Evolutionary conservation across 768 basidiomycete species (phyloP), one percentile per base, ranked within the genome.

Genomic region (Suillus paluster): DNA sequence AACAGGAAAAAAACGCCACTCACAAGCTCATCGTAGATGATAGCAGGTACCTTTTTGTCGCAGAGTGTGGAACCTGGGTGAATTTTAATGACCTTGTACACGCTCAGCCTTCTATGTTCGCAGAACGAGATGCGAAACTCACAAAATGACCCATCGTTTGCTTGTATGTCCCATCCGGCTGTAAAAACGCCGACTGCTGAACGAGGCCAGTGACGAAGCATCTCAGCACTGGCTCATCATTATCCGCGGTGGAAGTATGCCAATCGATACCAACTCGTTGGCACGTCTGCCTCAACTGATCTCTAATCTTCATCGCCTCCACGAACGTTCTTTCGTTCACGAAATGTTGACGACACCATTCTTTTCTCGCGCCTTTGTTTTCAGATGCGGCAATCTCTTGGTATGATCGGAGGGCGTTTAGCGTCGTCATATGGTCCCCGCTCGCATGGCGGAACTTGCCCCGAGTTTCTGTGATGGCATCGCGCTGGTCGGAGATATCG

Each of bases 1-100:
- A 14, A 23, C 7, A 19, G 41, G 10, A 14, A 5, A 21, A 14
- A 21, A 49, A 38, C 2, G 61, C 45, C 3, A 79, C 90, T 70
- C 64, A 97, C 97, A 71, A 99, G 77, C 71, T 99, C 97, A 72
- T 97, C 91, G 71, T 92, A 99, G 41, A 99, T 83, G 64, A 99
- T 94, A 6, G 90, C 94, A 0, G 88, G 88, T 0, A 88, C 85
- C 71, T 92, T 93, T 70, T 91, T 94, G 66, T 91, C 89, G 67
- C 84, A 85, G 68, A 99, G 71, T 4, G 86, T 83, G 34, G 96
- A 98, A 34, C 91, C 85, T 0, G 97, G 97, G 70, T 99, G 95
- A 23, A 99, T 91, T 73, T 96, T 97, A 61, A 99, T 82, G 25
- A 84, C 74, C 93, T 82, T 65, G 23, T 50, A 64, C 1, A 15